Conservation (phyloP, 2,329 filamentous ascomycete genomes). For the Fusarium sambucinum region DNA sequence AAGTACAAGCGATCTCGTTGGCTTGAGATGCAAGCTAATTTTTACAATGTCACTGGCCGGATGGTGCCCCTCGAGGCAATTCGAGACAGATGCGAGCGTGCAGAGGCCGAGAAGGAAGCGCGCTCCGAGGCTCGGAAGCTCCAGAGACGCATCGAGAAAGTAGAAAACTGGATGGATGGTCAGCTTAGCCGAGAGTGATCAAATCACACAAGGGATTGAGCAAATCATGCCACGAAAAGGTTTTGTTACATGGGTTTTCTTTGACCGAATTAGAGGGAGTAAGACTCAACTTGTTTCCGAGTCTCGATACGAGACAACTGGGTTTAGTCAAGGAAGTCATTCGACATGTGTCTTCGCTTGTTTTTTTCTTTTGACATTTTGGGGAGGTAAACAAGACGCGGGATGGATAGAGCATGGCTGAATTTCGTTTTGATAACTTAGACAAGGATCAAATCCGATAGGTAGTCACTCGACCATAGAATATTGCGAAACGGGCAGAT, state of each 20-base stretch:
- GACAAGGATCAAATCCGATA: not conserved
- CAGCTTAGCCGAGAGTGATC: constrained; percentile 2
- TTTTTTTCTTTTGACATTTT: not conserved
- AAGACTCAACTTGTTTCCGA: constrained; percentile 2
- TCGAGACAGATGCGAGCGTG: constrained; percentile 51
- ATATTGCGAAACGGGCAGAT: not conserved
- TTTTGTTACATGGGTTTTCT: constrained; percentile 4
- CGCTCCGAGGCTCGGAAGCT: constrained; percentile 8
- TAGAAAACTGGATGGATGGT: constrained; percentile 42
- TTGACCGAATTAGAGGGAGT: not conserved
- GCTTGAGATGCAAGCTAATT: constrained; percentile 59
- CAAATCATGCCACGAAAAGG: not conserved
- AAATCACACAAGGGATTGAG: not conserved
- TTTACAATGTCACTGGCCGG: constrained; percentile 58
- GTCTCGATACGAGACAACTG: constrained; percentile 8
- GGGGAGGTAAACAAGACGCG: constrained; percentile 9
- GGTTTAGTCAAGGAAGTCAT: not conserved
- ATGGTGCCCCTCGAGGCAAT: constrained; percentile 57
- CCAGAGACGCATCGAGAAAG: constrained; percentile 7
- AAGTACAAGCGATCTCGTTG: constrained; percentile 52
- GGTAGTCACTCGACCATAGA: constrained; percentile 11
- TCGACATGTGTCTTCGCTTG: not conserved
- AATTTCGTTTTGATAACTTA: constrained; percentile 28
- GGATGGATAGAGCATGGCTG: constrained; percentile 8
- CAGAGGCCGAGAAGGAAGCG: constrained; percentile 39